Evolutionary conservation across 2,329 filamentous ascomycete species (phyloP).

Genomic region (Lasiodiplodia hormozganensis): DNA sequence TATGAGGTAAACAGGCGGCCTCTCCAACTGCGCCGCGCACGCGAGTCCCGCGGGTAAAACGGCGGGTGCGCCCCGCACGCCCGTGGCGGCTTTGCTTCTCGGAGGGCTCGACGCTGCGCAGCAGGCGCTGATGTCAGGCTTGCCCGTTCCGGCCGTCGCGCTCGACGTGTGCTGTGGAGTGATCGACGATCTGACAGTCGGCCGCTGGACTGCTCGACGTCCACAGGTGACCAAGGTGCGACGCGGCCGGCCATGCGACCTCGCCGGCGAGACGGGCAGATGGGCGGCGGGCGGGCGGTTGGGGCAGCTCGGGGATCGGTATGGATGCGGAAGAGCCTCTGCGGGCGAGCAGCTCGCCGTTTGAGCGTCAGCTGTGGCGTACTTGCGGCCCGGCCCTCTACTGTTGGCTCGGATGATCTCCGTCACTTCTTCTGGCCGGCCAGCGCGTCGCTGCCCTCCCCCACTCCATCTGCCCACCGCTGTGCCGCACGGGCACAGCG

Average conservation of each 20-base stretch:
- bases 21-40: slow-evolving; percentile 1
- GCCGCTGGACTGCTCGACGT: background rate
- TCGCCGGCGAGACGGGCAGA: background rate
- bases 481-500: slow-evolving; percentile 24
- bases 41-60: slow-evolving; percentile 17
- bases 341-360: slow-evolving; percentile 17
- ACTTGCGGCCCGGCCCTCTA: slow-evolving; percentile 25
- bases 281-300: background rate
- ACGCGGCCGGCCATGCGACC: slow-evolving; percentile 21
- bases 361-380: slow-evolving; percentile 18
- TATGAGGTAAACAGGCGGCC: slow-evolving; percentile 8
- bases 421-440: slow-evolving; percentile 11
- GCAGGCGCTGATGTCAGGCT: slow-evolving; percentile 17
- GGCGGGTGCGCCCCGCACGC: slow-evolving; percentile 14
- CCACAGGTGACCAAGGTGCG: slow-evolving; percentile 20
- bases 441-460: background rate
- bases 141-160: background rate
- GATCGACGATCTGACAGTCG: slow-evolving; percentile 22
- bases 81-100: background rate
- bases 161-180: background rate
- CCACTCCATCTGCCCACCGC: background rate
- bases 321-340: slow-evolving; percentile 24
- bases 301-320: slow-evolving; percentile 22
- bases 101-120: background rate
- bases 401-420: slow-evolving; percentile 22